Percentiles rank a stretch among this genome's conserved stretches.
Evolutionary conservation across 192 early-diverging fungal species (phyloP).

Genomic region (Entomortierella lignicola): DNA sequence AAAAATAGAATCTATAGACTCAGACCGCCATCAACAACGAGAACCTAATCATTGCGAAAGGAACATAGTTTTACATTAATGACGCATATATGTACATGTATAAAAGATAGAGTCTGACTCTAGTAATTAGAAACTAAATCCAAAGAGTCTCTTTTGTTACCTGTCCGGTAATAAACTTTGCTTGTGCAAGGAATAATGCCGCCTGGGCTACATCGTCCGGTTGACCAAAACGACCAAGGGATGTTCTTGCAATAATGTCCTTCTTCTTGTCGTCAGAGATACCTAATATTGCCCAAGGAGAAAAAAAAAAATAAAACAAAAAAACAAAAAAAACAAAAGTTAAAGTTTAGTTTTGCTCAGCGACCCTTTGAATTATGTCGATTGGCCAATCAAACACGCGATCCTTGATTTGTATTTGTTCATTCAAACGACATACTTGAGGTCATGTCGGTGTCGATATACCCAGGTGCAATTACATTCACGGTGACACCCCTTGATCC

Average conservation of each 20-base stretch:
- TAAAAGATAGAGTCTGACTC: too few species aligned
- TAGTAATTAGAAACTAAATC: too few species aligned
- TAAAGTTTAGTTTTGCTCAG: too few species aligned
- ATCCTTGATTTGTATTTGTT: background rate
- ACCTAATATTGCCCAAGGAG: slow-evolving; percentile 48
- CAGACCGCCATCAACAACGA: slow-evolving; percentile 57
- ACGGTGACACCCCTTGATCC: slow-evolving; percentile 77
- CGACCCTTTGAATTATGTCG: too few species aligned
- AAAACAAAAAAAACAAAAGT: too few species aligned
- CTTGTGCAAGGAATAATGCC: slow-evolving; percentile 66
- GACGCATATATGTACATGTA: too few species aligned
- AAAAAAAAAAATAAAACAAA: background rate
- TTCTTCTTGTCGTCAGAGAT: slow-evolving; percentile 51
- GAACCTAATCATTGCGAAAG: slow-evolving; percentile 11
- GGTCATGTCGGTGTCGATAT: slow-evolving; percentile 87
- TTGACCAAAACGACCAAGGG: slow-evolving; percentile 67
- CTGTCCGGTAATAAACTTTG: slow-evolving; percentile 74
- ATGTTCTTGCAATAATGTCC: slow-evolving; percentile 58
- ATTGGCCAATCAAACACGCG: background rate
- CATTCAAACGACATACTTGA: slow-evolving; percentile 46
- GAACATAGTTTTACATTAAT: too few species aligned
- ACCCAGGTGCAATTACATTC: slow-evolving; percentile 90
- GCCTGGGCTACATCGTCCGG: slow-evolving; percentile 71
- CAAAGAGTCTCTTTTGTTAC: slow-evolving; percentile 10
- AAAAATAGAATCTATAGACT: slow-evolving; percentile 13